Evolutionary conservation across 2,329 filamentous ascomycete genomes (phyloP).

Genomic region (Dactylella cylindrospora): DNA sequence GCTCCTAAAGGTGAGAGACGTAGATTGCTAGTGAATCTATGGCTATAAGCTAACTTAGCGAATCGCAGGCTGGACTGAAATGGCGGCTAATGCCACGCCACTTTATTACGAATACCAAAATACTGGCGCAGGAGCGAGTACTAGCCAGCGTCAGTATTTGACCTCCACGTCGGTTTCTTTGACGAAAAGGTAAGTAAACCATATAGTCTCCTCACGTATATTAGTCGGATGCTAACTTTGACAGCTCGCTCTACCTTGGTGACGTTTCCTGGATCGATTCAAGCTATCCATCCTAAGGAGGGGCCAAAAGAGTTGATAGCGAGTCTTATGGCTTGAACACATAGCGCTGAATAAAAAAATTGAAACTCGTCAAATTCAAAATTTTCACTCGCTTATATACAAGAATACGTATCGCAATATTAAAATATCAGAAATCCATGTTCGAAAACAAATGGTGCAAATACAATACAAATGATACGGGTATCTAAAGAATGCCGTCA

Average conservation of each 20-base stretch:
- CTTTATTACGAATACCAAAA: constrained; percentile 14
- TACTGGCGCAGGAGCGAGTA: constrained; percentile 4
- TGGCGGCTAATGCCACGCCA: constrained; percentile 9
- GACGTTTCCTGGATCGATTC: constrained; percentile 18
- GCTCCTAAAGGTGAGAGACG: not conserved
- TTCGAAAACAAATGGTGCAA: too few species aligned
- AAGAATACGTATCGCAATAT: too few species aligned
- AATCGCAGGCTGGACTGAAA: constrained; percentile 6
- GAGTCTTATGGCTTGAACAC: too few species aligned
- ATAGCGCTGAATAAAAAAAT: too few species aligned
- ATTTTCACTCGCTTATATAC: too few species aligned
- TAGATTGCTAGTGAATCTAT: not conserved
- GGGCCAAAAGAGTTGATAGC: too few species aligned
- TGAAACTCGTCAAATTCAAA: too few species aligned
- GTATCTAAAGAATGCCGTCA: too few species aligned
- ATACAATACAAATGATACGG: too few species aligned
- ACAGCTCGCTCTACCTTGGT: constrained; percentile 1
- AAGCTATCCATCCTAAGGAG: constrained; percentile 3
- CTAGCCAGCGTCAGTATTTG: constrained; percentile 1
- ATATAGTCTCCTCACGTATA: not conserved
- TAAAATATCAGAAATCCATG: too few species aligned
- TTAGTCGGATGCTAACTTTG: not conserved
- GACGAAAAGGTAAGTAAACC: constrained; percentile 1
- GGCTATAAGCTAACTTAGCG: not conserved
- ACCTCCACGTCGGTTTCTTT: constrained; percentile 7